These are phyloP conservation scores for Trichoderma sp. DNA, from an alignment of 2,329 filamentous ascomycete species.

Conservation along the genomic window DNA sequence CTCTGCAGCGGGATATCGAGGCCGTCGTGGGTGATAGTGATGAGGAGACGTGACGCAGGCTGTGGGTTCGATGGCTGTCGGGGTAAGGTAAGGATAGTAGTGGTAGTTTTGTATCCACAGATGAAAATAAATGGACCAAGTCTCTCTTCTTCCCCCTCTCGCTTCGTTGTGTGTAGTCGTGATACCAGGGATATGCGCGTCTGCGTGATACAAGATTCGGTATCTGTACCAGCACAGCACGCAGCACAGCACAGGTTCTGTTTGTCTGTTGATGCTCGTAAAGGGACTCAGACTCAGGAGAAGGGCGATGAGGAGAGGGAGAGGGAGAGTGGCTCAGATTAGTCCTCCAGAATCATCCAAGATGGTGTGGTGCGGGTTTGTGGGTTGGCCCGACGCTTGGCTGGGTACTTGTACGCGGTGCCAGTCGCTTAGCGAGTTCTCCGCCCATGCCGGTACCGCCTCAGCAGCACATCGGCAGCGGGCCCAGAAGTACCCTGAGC, in stretches of 20 bases:
- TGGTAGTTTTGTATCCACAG: background rate
- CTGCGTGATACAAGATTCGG: background rate
- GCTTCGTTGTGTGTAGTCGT: background rate
- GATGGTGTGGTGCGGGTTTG: slow-evolving; percentile 19
- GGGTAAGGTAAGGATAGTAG: background rate
- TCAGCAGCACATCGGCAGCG: background rate
- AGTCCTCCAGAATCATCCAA: background rate
- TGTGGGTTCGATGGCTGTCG: slow-evolving; percentile 4
- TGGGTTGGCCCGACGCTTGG: slow-evolving; percentile 12
- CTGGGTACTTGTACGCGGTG: slow-evolving; percentile 3
- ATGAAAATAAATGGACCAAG: background rate
- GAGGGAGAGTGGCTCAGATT: slow-evolving; percentile 15
- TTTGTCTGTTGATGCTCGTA: background rate
- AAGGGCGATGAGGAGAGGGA: slow-evolving; percentile 6
- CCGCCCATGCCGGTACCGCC: background rate
- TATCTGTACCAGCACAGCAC: background rate
- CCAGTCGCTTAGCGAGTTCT: background rate
- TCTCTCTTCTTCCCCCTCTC: background rate
- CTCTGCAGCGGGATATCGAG: background rate
- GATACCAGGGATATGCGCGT: background rate
- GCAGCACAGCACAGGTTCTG: background rate
- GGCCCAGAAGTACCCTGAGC: background rate
- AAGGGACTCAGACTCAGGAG: background rate
- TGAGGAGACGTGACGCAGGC: slow-evolving; percentile 6
- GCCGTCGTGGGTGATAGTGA: background rate